phyloP scores from a whole-genome alignment of 768 basidiomycete genomes.

The Pulveroboletus sp. region DNA sequence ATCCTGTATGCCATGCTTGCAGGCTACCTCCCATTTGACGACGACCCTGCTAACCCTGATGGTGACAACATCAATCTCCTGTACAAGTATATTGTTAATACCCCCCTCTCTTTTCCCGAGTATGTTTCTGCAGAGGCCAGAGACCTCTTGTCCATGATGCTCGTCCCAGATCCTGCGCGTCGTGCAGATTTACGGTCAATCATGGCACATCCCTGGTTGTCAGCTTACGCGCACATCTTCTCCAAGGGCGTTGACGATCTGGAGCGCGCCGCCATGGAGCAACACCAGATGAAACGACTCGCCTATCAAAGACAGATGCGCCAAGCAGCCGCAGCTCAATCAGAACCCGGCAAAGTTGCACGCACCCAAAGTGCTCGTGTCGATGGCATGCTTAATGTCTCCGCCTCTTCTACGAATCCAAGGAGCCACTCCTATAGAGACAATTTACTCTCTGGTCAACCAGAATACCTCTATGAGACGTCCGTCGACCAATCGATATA shows the following conservation, averaged over 20 bases:
- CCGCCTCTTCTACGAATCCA: slow-evolving; percentile 31
- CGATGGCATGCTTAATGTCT: slow-evolving; percentile 37
- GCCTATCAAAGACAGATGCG: slow-evolving; percentile 81
- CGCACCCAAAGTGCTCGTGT: slow-evolving; percentile 55
- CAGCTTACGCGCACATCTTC: slow-evolving; percentile 47
- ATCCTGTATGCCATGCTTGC: slow-evolving; percentile 97
- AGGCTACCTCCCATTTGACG: slow-evolving; percentile 98
- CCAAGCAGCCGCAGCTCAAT: slow-evolving; percentile 37
- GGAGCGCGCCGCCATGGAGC: slow-evolving; percentile 75
- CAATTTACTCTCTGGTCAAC: slow-evolving; percentile 42
- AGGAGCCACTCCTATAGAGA: slow-evolving; percentile 47
- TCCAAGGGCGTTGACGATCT: slow-evolving; percentile 69
- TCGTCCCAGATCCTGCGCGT: slow-evolving; percentile 83
- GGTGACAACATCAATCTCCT: slow-evolving; percentile 99
- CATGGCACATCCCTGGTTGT: slow-evolving; percentile 88
- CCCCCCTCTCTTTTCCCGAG: slow-evolving; percentile 94
- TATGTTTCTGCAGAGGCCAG: slow-evolving; percentile 83
- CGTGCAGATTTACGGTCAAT: slow-evolving; percentile 73
- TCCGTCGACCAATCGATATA: slow-evolving; percentile 53
- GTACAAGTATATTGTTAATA: slow-evolving; percentile 98
- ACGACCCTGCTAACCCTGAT: slow-evolving; percentile 97
- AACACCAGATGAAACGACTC: slow-evolving; percentile 77
- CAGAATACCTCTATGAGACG: slow-evolving; percentile 73
- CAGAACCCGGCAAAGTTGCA: slow-evolving; percentile 31
- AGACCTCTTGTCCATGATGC: slow-evolving; percentile 84